phyloP scores from a whole-genome alignment of 2,329 filamentous ascomycete genomes.

The Monilinia laxa region DNA sequence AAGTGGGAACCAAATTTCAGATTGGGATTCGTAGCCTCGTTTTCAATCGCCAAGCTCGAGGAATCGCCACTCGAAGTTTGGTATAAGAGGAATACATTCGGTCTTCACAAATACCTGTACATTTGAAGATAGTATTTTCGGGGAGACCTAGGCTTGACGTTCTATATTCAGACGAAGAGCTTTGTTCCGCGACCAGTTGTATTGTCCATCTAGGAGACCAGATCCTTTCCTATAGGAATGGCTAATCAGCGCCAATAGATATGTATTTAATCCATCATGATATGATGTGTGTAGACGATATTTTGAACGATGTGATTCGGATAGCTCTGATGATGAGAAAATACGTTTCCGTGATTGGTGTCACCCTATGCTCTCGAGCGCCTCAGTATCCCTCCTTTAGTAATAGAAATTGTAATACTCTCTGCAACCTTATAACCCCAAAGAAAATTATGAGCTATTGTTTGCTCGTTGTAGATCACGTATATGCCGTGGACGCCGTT shows the following conservation, averaged over 20 bases:
- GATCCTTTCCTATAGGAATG: not conserved
- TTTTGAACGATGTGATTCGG: not conserved
- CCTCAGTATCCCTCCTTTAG: not conserved
- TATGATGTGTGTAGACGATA: not conserved
- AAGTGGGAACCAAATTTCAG: not conserved
- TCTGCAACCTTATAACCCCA: slow-evolving; percentile 3
- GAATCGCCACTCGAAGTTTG: not conserved
- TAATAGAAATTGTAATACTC: not conserved
- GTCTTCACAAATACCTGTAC: not conserved
- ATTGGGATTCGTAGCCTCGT: no score
- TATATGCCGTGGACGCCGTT: slow-evolving; percentile 5
- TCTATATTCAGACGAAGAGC: not conserved
- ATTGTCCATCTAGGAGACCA: not conserved
- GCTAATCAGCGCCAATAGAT: not conserved
- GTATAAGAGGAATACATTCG: not conserved
- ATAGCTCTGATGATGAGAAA: not conserved
- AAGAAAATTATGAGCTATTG: not conserved
- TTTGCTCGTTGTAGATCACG: not conserved
- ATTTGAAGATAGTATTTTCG: slow-evolving; percentile 1
- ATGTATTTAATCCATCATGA: slow-evolving; percentile 53
- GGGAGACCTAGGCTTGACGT: no score
- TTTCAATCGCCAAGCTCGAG: not conserved
- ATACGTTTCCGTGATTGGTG: not conserved
- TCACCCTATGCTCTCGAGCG: slow-evolving; percentile 11
- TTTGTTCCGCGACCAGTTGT: not conserved